Conservation (phyloP, 2,329 filamentous ascomycete genomes). For the Westerdykella ornata region DNA sequence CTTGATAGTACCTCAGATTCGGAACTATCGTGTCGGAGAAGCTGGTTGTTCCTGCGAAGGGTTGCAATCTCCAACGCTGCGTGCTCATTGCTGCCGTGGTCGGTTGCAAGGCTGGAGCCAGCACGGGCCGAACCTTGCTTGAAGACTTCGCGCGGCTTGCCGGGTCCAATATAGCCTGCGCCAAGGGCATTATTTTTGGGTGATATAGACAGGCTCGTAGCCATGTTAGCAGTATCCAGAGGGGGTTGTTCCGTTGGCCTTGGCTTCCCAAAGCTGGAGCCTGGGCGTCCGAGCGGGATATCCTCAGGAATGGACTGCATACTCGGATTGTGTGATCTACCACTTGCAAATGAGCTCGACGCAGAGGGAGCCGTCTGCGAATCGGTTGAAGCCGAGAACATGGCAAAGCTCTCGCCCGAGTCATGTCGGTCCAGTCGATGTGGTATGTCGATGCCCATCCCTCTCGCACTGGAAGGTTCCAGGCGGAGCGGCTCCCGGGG, state of each 20-base stretch:
- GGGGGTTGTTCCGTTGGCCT: slow-evolving; percentile 6
- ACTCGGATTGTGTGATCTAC: slow-evolving; percentile 19
- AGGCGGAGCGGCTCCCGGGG: slow-evolving; percentile 47
- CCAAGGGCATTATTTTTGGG: slow-evolving; percentile 24
- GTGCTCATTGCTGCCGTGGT: slow-evolving; percentile 24
- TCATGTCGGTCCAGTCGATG: slow-evolving; percentile 46
- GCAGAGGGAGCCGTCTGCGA: slow-evolving; percentile 50
- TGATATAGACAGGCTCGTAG: slow-evolving; percentile 20
- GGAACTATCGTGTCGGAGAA: slow-evolving; percentile 37
- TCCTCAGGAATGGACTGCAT: slow-evolving; percentile 24
- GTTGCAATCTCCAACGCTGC: slow-evolving; percentile 33
- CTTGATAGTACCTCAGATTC: slow-evolving; percentile 35
- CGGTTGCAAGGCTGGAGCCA: slow-evolving; percentile 11
- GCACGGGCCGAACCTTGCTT: slow-evolving; percentile 12
- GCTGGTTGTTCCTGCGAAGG: slow-evolving; percentile 36
- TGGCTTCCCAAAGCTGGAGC: slow-evolving; percentile 32
- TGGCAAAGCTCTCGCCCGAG: slow-evolving; percentile 56
- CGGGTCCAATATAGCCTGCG: slow-evolving; percentile 1
- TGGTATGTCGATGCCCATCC: slow-evolving; percentile 29
- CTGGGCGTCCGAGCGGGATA: slow-evolving; percentile 19
- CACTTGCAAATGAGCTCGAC: slow-evolving; percentile 45
- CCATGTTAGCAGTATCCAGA: slow-evolving; percentile 6
- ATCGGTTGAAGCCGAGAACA: slow-evolving; percentile 58
- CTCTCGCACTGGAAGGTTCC: slow-evolving; percentile 38
- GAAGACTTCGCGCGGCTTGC: slow-evolving; percentile 3